A percentile compares a stretch with the other conserved stretches of the same genome.
Conservation (phyloP, 179 eudicot species). For the Nepenthes alata region DNA sequence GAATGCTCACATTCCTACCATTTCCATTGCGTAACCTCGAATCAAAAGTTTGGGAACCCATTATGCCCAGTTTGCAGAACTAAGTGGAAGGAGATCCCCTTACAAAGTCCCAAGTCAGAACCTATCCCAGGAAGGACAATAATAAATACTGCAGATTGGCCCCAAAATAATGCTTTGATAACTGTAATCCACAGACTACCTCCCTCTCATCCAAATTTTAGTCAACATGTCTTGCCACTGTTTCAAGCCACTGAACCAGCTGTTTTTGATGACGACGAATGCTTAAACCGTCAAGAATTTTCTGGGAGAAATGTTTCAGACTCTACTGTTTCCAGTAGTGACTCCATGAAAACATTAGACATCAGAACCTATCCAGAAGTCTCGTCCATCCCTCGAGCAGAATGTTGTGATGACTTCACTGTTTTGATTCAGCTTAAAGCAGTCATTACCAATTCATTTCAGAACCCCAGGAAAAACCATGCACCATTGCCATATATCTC, state of each 20-base stretch:
- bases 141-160: conserved; percentile 14
- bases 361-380: conserved; percentile 44
- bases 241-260: conserved; percentile 35
- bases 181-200: conserved; percentile 30
- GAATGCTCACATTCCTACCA: conserved; percentile 71
- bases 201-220: conserved; percentile 21
- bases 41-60: conserved; percentile 53
- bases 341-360: conserved; percentile 24
- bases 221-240: conserved; percentile 19
- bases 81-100: conserved; percentile 60
- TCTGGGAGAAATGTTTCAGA: conserved; percentile 12
- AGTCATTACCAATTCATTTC: conserved; percentile 21
- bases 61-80: conserved; percentile 62
- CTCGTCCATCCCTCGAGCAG: conserved; percentile 29
- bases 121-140: conserved; percentile 14
- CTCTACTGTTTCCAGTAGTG: conserved; percentile 6
- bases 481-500: conserved; percentile 3
- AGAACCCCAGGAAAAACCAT: conserved; percentile 5
- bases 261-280: conserved; percentile 47
- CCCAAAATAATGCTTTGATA: conserved; percentile 33
- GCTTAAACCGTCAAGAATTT: conserved; percentile 12
- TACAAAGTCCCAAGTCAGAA: conserved; percentile 24
- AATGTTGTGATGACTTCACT: conserved; percentile 22
- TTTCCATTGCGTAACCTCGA: conserved; percentile 57
- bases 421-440: conserved; percentile 59